Conservation (phyloP, 805 yeast genomes). For the Spathaspora hagerdaliae region DNA sequence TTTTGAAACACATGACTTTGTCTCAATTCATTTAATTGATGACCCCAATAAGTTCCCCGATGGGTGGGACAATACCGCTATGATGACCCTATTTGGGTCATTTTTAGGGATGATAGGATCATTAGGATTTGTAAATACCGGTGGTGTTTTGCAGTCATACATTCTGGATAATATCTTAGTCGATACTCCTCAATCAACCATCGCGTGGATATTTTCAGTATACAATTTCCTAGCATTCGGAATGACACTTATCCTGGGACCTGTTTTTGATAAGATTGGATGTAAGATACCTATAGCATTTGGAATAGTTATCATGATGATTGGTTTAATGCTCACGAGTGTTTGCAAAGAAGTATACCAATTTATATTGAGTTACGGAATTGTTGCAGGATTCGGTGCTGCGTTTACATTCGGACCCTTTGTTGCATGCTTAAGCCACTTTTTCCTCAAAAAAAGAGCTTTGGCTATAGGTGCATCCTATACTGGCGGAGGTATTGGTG, state of each 20-base stretch:
- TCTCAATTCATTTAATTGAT: constrained; percentile 10
- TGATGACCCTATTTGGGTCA: constrained; percentile 15
- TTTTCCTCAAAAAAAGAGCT: constrained; percentile 18
- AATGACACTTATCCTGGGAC: constrained; percentile 19
- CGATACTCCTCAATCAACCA: constrained; percentile 11
- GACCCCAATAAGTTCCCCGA: constrained; percentile 23
- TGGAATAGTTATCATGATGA: constrained; percentile 14
- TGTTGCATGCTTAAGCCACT: constrained; percentile 21
- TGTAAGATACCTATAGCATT: constrained; percentile 15
- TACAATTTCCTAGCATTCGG: constrained; percentile 24
- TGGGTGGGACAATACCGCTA: constrained; percentile 14
- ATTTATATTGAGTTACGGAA: constrained; percentile 21
- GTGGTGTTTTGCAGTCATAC: constrained; percentile 22
- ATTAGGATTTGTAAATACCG: constrained; percentile 22
- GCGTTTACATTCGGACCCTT: constrained; percentile 22
- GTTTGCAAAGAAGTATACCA: constrained; percentile 18
- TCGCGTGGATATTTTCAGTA: constrained; percentile 27
- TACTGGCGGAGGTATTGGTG: constrained; percentile 31
- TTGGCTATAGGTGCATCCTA: constrained; percentile 24
- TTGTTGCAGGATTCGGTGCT: constrained; percentile 21
- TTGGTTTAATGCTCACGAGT: constrained; percentile 20
- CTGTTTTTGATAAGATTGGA: constrained; percentile 24
- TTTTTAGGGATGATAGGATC: constrained; percentile 23
- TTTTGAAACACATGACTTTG: neutral
- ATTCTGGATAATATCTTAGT: constrained; percentile 11